These are phyloP conservation scores for Saccharomyces mikatae DNA, from an alignment of 805 yeast genomes.

Conservation along the genomic window DNA sequence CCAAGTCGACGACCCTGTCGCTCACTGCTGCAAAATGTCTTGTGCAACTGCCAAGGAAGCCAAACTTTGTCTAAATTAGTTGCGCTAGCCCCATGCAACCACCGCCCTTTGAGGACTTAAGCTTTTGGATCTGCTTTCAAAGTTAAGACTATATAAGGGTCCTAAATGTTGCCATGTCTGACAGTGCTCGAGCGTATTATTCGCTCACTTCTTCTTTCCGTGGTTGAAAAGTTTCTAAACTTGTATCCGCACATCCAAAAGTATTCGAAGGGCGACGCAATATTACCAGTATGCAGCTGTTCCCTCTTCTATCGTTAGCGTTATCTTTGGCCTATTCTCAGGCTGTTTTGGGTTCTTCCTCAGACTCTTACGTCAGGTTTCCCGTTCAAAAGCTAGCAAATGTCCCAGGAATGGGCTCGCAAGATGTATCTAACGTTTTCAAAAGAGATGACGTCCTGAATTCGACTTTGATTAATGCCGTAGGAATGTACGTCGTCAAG, in stretches of 20 bases:
- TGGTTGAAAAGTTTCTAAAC: neutral
- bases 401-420: neutral
- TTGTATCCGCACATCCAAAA: neutral
- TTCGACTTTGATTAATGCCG: neutral
- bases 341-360: neutral
- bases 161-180: too few relatives aligned
- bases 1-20: too few relatives aligned
- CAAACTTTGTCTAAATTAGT: neutral
- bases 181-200: neutral
- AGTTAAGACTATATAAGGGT: too few relatives aligned
- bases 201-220: neutral
- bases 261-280: neutral
- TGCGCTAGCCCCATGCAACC: too few relatives aligned
- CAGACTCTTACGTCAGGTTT: neutral
- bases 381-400: neutral
- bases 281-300: neutral
- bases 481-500: conserved; percentile 15
- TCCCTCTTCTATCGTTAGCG: neutral
- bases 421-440: neutral
- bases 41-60: neutral
- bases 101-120: too few relatives aligned
- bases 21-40: neutral
- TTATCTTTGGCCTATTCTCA: neutral
- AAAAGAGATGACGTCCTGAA: neutral
- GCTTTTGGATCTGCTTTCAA: too few relatives aligned